Base-by-base conservation (phyloP, 768 basidiomycete genomes). In the Tricholoma terreum region DNA sequence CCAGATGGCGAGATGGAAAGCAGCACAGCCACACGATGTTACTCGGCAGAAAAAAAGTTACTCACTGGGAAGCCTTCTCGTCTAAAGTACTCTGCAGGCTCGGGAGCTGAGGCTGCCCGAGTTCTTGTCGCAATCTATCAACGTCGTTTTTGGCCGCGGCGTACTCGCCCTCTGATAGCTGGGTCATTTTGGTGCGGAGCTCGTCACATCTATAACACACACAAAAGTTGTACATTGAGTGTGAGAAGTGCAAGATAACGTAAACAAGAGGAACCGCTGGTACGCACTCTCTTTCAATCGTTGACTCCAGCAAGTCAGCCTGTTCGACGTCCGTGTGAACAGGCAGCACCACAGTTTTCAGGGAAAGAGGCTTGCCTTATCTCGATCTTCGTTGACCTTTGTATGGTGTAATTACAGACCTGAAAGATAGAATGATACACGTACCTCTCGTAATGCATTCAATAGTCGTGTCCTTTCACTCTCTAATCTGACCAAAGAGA, bases 311-410 rank as follows among this genome's bases (percentile, higher is more conserved):
- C 53, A 92, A 70, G 64, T 91, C 90, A 30, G 84, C 85, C 85
- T 79, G 55, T 17, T 78, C 38, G 40, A 8, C n/a, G 27, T 14
- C 17, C 27, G n/a, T 0, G 49, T 33, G 64, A 54, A 56, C 50
- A 24, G 50, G 46, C 38, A 57, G 43, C 43, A 14, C 22, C 50
- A 30, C 38, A 21, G 33, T 40, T 19, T 30, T 48, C 52, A 38
- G 57, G 40, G 27, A 11, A 52, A 49, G 33, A 40, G 27, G 56
- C 67, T 58, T 62, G 73, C 79, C 79, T 88, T 89, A 75, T 92
- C 90, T 12, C 89, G 81, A 69, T 92, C 90, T 67, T 89, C 87
- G 65, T 92, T 92, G 17, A 92, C 79, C 87, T 91, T 63, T 38
- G 43, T 5, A 24, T 49, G 33, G 60, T 55, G 27, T 59, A 33